Base-by-base conservation (phyloP, 805 yeast genomes). In the Suhomyces canberraensis region DNA sequence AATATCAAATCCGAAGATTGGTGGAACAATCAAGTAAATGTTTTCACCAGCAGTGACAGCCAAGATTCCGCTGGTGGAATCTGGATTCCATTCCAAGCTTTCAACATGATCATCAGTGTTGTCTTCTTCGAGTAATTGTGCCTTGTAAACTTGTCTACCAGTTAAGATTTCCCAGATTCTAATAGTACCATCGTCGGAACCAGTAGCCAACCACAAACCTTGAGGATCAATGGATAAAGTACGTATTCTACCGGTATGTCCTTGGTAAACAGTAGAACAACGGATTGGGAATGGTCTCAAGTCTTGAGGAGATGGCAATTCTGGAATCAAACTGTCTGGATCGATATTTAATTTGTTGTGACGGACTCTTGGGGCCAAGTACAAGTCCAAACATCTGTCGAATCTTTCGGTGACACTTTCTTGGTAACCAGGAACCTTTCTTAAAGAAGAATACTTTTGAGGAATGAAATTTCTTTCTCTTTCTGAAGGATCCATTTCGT, bases 121-220 rank as follows among this genome's bases (percentile, higher is more conserved):
- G 37, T 78, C 79, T 31, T 73, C 74, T 22, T 69, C 68, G 15
- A 76, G 56, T 15, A 79, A 51, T 39, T 66, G 64, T n/a, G 76
- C 68, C 42, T 78, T 76, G 73, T 78, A 86, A 35, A 91, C 86
- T 69, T 91, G 95, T 64, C 98, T 81, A 31, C 98, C 98, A 4
- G 97, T 87, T 41, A 89, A 66, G 14, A 89, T 81, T 66, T 93
- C 98, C 98, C 98, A 93, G n/a, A 93, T 75, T 50, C 96, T 76
- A 5, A 93, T 90, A 13, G 90, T 76, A 37, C 98, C 98, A 58
- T 93, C 98, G 58, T 93, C 98, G 13, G 95, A 85, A 40, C 97
- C 98, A 3, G 98, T 93, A 15, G 98, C 98, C 39, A 93, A 69
- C 93, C 96, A 93, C 50, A 84, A 71, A 4, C 98, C 98, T 21